Base-by-base conservation (phyloP, 2,329 filamentous ascomycete species). In the Huntiella savannae region DNA sequence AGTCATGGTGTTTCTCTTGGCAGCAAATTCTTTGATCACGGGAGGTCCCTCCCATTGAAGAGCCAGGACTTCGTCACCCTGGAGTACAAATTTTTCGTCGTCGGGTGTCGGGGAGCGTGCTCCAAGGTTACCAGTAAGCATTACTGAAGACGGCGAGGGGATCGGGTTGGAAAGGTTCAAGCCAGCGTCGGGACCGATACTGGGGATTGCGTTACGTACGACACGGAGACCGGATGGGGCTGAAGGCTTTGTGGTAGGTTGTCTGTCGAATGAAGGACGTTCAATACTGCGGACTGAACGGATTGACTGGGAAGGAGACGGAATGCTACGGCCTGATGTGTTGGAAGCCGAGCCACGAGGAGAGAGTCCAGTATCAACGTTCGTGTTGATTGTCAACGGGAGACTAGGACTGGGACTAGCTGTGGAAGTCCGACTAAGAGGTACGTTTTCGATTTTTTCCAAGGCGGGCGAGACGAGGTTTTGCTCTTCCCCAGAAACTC, bases 1-100 rank as follows among this genome's bases (percentile, higher is more conserved):
- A 0, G 66, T 66, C 11, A 70, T 53, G 1, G 68, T 71, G 38
- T 74, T 68, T 32, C 69, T 66, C 54, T 66, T 68, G 3, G 69
- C 67, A n/a, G 55, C 52, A 0, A 70, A 65, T 38, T 65, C 65
- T 33, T 63, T 64, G 35, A 73, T 66, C 4, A 70, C 57, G 1
- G 68, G 68, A 22, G 58, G 52, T 32, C 55, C 48, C 56, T 60
- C 48, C 54, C 54, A 50, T 15, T 50, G 48, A 13, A 47, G 32
- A 37, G 45, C 44, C 15, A 50, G 35, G 1, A 53, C 52, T n/a
- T 68, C 63, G 38, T 65, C 64, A 48, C 63, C 62, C 2, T 59
- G 41, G 3, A 50, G 12, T 6, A 47, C 45, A 41, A 50, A 45
- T 4, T 28, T 28, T 1, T 38, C 40, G 22, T 41, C 45, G 12